Conservation (phyloP, 805 yeast genomes). For the Lipomyces spencermartinsiae region DNA sequence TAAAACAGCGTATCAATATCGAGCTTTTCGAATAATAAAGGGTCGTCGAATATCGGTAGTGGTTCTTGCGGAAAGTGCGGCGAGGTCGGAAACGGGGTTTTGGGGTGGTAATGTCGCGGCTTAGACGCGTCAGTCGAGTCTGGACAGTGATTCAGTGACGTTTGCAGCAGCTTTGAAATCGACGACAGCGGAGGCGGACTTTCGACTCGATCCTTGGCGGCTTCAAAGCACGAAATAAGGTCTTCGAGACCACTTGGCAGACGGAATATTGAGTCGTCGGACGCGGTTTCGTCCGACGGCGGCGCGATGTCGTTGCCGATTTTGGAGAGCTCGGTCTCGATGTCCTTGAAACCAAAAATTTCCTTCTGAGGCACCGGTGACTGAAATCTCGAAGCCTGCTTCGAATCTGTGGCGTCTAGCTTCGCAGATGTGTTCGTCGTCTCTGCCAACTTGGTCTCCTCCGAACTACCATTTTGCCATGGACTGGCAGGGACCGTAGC, state of each 20-base stretch:
- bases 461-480: constrained; percentile 19
- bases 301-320: constrained; percentile 22
- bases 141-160: constrained; percentile 86
- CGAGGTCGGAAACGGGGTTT: constrained; percentile 86
- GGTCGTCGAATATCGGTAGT: constrained; percentile 56
- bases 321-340: constrained; percentile 29
- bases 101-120: constrained; percentile 78
- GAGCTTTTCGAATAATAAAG: constrained; percentile 67
- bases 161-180: constrained; percentile 67
- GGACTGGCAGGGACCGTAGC: constrained; percentile 38
- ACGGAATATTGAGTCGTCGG: constrained; percentile 29
- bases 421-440: background rate
- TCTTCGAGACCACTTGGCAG: constrained; percentile 53
- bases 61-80: constrained; percentile 90
- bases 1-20: constrained; percentile 89
- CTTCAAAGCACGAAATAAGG: constrained; percentile 48
- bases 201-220: constrained; percentile 53
- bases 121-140: constrained; percentile 90
- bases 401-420: background rate
- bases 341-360: constrained; percentile 24
- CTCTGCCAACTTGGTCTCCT: background rate
- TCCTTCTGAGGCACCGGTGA: constrained; percentile 12
- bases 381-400: constrained; percentile 7
- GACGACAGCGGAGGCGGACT: constrained; percentile 61
- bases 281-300: constrained; percentile 33